phyloP scores from a whole-genome alignment of 2,329 filamentous ascomycete genomes.

The Calycina herbarum region DNA sequence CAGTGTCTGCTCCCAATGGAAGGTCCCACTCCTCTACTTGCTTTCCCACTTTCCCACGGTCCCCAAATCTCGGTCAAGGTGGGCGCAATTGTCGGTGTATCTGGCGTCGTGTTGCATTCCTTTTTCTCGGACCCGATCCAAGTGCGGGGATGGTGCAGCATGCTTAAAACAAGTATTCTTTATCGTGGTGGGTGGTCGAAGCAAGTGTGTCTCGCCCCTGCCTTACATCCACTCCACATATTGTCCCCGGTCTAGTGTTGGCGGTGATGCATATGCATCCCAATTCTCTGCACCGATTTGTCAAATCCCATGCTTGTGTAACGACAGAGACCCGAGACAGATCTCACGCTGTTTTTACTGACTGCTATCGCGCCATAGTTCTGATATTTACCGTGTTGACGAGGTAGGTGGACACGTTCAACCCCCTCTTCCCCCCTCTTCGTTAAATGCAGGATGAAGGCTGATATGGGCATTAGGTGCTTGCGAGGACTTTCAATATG shows the following conservation, averaged over 20 bases:
- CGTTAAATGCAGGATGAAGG: conserved; percentile 36
- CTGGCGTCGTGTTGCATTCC: conserved; percentile 11
- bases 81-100: conserved; percentile 1
- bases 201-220: conserved; percentile 4
- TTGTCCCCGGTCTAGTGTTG: conserved; percentile 1
- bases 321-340: conserved; percentile 20
- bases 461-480: conserved; percentile 72
- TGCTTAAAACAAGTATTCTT: background rate
- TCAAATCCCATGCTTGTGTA: conserved; percentile 23
- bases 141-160: conserved; percentile 17
- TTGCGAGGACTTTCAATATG: conserved; percentile 98
- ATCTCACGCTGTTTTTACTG: conserved; percentile 25
- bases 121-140: conserved; percentile 16
- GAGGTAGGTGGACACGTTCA: conserved; percentile 28
- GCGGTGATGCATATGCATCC: conserved; percentile 18
- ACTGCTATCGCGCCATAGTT: conserved; percentile 31
- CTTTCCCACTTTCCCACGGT: conserved; percentile 6
- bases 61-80: conserved; percentile 9
- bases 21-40: background rate
- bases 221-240: too few species aligned
- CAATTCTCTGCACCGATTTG: conserved; percentile 23
- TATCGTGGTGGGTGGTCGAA: background rate
- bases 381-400: conserved; percentile 52
- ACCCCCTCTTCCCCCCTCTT: conserved; percentile 24
- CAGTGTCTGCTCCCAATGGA: background rate